Conservation (phyloP, 2,329 filamentous ascomycete genomes). For the Venturia aucupariae region DNA sequence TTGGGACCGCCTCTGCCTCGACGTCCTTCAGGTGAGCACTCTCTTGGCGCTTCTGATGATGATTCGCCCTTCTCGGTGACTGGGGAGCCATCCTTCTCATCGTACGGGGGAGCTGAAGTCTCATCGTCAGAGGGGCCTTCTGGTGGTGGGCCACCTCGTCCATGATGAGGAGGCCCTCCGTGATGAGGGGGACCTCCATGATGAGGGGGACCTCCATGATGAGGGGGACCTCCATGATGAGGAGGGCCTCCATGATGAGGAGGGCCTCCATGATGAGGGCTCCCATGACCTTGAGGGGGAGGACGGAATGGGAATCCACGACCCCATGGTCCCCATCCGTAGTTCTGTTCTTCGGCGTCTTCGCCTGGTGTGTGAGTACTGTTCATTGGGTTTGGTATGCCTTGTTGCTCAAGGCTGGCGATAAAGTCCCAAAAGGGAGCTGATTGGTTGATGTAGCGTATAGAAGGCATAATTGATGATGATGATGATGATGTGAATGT, state of each 20-base stretch:
- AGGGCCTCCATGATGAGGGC: background rate
- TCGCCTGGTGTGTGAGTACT: constrained; percentile 15
- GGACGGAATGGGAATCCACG: constrained; percentile 17
- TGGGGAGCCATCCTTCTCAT: constrained; percentile 11
- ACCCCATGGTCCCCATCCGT: constrained; percentile 23
- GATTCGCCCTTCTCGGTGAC: constrained; percentile 12
- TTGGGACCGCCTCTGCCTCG: background rate
- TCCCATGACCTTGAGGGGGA: constrained; percentile 10
- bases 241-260: constrained; percentile 14
- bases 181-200: background rate
- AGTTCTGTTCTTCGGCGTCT: constrained; percentile 22
- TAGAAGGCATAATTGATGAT: constrained; percentile 40
- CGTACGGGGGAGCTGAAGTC: constrained; percentile 12
- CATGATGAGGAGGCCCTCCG: constrained; percentile 16
- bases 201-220: constrained; percentile 17
- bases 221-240: background rate
- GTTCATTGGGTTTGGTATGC: constrained; percentile 31
- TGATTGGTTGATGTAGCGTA: constrained; percentile 44
- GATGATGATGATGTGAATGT: constrained; percentile 1
- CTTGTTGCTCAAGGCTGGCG: constrained; percentile 40
- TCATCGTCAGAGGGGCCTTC: constrained; percentile 16
- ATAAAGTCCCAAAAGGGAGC: constrained; percentile 50
- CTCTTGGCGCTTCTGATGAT: background rate
- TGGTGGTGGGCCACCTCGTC: constrained; percentile 22
- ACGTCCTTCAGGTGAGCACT: constrained; percentile 3